Conservation (phyloP, 2,329 filamentous ascomycete species). For the Basipetospora chlamydospora region DNA sequence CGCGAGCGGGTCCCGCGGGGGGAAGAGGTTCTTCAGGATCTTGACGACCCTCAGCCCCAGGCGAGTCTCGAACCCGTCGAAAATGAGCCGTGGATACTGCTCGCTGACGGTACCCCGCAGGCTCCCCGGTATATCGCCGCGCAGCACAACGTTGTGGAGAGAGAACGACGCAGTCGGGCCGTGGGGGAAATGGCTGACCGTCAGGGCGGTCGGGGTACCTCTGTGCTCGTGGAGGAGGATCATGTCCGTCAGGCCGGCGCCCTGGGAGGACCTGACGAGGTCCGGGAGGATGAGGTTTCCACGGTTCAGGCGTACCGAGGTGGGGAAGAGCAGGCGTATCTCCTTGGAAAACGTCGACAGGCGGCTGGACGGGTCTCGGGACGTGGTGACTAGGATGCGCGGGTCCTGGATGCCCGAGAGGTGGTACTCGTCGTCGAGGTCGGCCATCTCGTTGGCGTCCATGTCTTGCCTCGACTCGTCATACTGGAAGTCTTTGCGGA, state of each 20-base stretch:
- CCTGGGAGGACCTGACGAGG: slow-evolving; percentile 66
- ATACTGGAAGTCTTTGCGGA: slow-evolving; percentile 84
- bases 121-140: slow-evolving; percentile 82
- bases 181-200: slow-evolving; percentile 74
- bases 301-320: slow-evolving; percentile 75
- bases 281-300: slow-evolving; percentile 82
- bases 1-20: slow-evolving; percentile 58
- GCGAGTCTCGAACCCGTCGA: slow-evolving; percentile 77
- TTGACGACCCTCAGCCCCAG: slow-evolving; percentile 75
- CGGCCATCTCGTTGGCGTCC: slow-evolving; percentile 51
- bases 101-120: slow-evolving; percentile 81
- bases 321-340: slow-evolving; percentile 69
- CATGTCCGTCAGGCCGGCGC: slow-evolving; percentile 69
- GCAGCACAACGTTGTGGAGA: slow-evolving; percentile 81
- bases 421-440: slow-evolving; percentile 82
- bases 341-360: slow-evolving; percentile 89
- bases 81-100: slow-evolving; percentile 86
- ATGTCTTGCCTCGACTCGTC: slow-evolving; percentile 68
- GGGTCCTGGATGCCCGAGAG: slow-evolving; percentile 87
- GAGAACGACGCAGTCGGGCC: slow-evolving; percentile 71
- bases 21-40: slow-evolving; percentile 87
- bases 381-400: slow-evolving; percentile 79
- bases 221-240: slow-evolving; percentile 84
- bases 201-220: slow-evolving; percentile 81
- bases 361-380: slow-evolving; percentile 70